Evolutionary conservation across 2,329 filamentous ascomycete species (phyloP).

Genomic region (Ophiocordyceps camponoti-saundersi): DNA sequence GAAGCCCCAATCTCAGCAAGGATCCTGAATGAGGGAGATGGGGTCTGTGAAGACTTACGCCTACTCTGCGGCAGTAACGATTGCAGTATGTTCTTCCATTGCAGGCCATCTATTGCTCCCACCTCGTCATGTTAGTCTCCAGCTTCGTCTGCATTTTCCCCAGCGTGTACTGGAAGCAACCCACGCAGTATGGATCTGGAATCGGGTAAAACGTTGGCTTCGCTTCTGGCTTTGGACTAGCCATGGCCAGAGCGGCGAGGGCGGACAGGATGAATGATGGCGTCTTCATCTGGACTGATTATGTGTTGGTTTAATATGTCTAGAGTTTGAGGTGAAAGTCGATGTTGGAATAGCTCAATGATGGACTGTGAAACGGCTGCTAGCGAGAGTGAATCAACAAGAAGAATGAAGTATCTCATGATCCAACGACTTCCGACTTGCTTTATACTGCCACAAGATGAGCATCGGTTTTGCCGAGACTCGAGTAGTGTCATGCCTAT

Average conservation of each 20-base stretch:
- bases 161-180: background rate
- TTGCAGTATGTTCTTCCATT: background rate
- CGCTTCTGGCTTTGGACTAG: background rate
- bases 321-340: background rate
- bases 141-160: no score
- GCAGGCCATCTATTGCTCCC: background rate
- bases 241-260: background rate
- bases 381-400: background rate
- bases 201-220: background rate
- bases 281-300: background rate
- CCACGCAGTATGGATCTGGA: background rate
- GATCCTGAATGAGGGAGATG: no score
- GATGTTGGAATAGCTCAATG: background rate
- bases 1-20: no score
- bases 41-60: no score
- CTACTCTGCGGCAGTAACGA: background rate
- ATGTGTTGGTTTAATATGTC: no score
- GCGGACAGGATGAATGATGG: background rate
- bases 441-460: no score
- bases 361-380: background rate
- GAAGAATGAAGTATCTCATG: no score
- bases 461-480: no score
- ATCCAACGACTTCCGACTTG: no score
- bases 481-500: no score
- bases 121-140: background rate